phyloP scores from a whole-genome alignment of 768 basidiomycete species.

The Lactarius sp. region DNA sequence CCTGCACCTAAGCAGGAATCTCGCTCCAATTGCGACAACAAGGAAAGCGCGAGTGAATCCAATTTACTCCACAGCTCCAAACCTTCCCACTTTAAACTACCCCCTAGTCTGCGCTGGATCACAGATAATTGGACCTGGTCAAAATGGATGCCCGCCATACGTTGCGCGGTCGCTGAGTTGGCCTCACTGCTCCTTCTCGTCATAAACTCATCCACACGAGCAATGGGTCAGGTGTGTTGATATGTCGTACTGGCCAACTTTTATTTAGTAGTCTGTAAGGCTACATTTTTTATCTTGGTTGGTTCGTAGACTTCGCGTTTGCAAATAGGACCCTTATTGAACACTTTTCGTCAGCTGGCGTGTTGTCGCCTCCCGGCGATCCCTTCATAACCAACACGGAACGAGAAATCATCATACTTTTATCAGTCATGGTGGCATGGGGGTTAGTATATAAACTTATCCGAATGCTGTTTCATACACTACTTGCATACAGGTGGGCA shows the following conservation, averaged over 20 bases:
- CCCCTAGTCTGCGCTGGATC: slow-evolving; percentile 48
- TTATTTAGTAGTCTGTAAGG: slow-evolving; percentile 36
- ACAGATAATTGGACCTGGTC: slow-evolving; percentile 51
- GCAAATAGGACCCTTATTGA: background rate
- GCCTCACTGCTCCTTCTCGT: slow-evolving; percentile 53
- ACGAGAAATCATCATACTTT: slow-evolving; percentile 52
- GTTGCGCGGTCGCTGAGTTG: slow-evolving; percentile 61
- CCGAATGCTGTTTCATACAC: background rate
- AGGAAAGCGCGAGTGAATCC: background rate
- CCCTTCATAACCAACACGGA: slow-evolving; percentile 66
- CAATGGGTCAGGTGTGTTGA: slow-evolving; percentile 54
- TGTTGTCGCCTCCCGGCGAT: slow-evolving; percentile 63
- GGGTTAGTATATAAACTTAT: slow-evolving; percentile 42
- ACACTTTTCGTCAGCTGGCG: slow-evolving; percentile 39
- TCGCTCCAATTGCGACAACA: background rate
- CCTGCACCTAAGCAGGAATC: background rate
- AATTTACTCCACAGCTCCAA: background rate
- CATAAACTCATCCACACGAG: slow-evolving; percentile 42
- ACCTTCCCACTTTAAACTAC: slow-evolving; percentile 25
- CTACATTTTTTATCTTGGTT: slow-evolving; percentile 59
- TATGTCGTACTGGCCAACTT: background rate
- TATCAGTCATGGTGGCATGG: slow-evolving; percentile 49
- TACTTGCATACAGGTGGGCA: slow-evolving; percentile 45
- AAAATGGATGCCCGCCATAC: slow-evolving; percentile 57
- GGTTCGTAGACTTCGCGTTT: slow-evolving; percentile 34